Percentiles rank a stretch among this genome's conserved stretches.
Conservation (phyloP, 495 filamentous ascomycete genomes). For the Neurospora sp. region DNA sequence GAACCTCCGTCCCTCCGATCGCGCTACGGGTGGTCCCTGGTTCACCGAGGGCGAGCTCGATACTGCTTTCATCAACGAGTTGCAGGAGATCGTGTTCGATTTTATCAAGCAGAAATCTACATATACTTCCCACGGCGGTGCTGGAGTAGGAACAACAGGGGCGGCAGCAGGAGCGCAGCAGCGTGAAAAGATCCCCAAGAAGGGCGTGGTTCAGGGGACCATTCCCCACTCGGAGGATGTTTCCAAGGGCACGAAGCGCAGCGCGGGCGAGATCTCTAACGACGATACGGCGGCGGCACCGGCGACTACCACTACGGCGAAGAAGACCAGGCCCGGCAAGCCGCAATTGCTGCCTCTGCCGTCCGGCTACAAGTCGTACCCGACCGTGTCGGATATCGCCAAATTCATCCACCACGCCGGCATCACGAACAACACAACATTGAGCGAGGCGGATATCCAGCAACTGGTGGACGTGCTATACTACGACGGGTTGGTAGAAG, state of each 20-base stretch:
- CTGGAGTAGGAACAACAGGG: conserved; percentile 14
- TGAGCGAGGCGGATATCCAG: conserved; percentile 62
- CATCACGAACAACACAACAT: conserved; percentile 51
- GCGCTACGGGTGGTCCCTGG: conserved; percentile 87
- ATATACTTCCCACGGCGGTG: conserved; percentile 26
- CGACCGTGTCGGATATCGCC: conserved; percentile 63
- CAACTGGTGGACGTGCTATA: conserved; percentile 75
- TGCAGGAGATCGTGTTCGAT: conserved; percentile 56
- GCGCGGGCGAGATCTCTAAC: conserved; percentile 34
- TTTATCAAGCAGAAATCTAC: conserved; percentile 63
- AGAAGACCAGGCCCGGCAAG: conserved; percentile 5
- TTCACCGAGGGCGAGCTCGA: conserved; percentile 75
- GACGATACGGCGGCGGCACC: conserved; percentile 19
- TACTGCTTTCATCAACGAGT: conserved; percentile 66
- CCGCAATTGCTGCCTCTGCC: conserved; percentile 52
- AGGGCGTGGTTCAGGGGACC: conserved; percentile 31
- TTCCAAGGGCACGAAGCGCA: conserved; percentile 31
- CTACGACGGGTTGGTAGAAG: conserved; percentile 69
- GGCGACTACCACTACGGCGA: conserved; percentile 8
- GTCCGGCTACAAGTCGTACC: conserved; percentile 61
- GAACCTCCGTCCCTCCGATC: conserved; percentile 65
- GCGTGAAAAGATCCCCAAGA: conserved; percentile 26
- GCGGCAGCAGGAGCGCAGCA: conserved; percentile 9
- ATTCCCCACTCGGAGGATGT: conserved; percentile 14
- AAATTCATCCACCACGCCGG: conserved; percentile 53